Evolutionary conservation across 2,329 filamentous ascomycete species (phyloP).

Genomic region (Pseudopithomyces chartarum): DNA sequence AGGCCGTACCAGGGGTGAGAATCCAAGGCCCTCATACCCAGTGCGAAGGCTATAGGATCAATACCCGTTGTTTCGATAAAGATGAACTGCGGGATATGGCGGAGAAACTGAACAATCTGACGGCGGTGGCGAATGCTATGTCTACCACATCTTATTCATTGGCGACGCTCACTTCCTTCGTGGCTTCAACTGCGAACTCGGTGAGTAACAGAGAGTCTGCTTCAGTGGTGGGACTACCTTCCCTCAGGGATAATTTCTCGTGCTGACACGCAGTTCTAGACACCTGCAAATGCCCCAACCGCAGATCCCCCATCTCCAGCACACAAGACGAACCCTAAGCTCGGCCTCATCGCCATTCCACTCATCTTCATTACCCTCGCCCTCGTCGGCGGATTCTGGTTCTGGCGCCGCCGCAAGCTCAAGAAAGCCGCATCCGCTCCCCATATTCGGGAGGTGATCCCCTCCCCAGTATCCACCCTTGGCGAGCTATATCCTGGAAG

Average conservation of each 20-base stretch:
- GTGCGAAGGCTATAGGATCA: not conserved
- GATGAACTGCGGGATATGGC: not conserved
- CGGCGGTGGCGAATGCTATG: not conserved
- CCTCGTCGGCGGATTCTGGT: not conserved
- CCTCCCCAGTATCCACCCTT: not conserved
- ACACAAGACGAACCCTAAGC: not conserved
- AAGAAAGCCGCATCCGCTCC: not conserved
- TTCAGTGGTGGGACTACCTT: not conserved
- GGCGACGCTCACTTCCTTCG: not conserved
- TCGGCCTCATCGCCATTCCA: not conserved
- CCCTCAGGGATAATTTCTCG: not conserved
- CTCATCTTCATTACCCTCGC: not conserved
- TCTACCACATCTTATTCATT: not conserved
- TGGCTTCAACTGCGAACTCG: not conserved
- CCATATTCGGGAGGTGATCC: no score
- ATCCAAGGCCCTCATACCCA: not conserved
- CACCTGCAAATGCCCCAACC: not conserved
- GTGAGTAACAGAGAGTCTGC: not conserved
- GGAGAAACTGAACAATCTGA: not conserved
- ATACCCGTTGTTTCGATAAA: not conserved
- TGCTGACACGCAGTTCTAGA: not conserved
- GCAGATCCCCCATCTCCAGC: not conserved
- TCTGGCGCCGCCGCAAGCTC: not conserved
- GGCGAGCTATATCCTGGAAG: not conserved
- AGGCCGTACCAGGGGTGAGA: not conserved